phyloP scores from a whole-genome alignment of 2,329 filamentous ascomycete species.

The Penicillium sp. region DNA sequence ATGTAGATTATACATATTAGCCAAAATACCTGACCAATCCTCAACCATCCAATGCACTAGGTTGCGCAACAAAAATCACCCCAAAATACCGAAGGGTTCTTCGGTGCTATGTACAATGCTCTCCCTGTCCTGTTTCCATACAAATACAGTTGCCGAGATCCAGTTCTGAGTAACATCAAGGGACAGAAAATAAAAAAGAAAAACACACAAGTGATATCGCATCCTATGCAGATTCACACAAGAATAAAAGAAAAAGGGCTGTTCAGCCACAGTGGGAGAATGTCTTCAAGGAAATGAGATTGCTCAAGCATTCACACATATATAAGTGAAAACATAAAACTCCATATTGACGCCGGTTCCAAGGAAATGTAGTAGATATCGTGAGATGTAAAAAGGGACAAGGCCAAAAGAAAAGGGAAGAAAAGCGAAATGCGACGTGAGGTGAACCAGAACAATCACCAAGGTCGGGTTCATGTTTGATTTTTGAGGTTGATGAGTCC shows the following conservation, averaged over 20 bases:
- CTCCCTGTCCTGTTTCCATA: not conserved
- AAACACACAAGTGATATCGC: not conserved
- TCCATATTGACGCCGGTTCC: constrained; percentile 1
- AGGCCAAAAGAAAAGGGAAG: not conserved
- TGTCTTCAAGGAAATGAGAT: not conserved
- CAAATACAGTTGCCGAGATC: not conserved
- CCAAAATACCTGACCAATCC: not conserved
- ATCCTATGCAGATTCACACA: not conserved
- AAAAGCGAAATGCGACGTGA: constrained; percentile 2
- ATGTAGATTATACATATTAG: not conserved
- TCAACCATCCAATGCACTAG: not conserved
- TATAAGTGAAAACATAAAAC: not conserved
- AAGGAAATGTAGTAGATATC: constrained; percentile 1
- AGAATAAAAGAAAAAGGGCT: not conserved
- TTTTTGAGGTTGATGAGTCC: not conserved
- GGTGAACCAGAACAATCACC: not conserved
- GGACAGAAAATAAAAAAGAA: not conserved
- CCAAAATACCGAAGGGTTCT: not conserved
- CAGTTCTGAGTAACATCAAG: not conserved
- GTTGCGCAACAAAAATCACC: not conserved
- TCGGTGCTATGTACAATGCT: constrained; percentile 4
- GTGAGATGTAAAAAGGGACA: constrained; percentile 8
- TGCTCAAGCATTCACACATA: not conserved
- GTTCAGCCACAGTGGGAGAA: not conserved
- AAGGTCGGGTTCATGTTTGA: not conserved